These are phyloP conservation scores for Huiozyma sinensis DNA, from an alignment of 805 yeast species.

Conservation along the genomic window DNA sequence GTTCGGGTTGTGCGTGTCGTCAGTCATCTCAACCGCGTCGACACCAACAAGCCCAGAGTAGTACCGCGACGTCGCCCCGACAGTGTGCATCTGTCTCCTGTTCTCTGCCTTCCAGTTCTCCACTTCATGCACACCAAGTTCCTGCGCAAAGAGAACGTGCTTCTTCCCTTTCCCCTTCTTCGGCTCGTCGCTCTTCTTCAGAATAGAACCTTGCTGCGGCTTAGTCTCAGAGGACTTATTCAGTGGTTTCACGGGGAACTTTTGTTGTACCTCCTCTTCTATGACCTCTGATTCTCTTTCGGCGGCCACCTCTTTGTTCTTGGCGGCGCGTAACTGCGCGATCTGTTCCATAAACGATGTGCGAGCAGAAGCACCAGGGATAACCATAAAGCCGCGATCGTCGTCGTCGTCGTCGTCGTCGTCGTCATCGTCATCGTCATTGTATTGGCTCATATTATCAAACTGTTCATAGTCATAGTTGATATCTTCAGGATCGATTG, in stretches of 20 bases:
- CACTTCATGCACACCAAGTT: conserved; percentile 25
- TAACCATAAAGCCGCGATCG: conserved; percentile 14
- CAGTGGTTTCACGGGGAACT: background rate
- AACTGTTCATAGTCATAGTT: conserved; percentile 17
- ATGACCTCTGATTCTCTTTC: background rate
- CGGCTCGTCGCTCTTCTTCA: conserved; percentile 3
- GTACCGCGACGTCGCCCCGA: conserved; percentile 1
- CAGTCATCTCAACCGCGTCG: conserved; percentile 4
- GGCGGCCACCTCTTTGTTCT: background rate
- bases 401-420: conserved; percentile 15
- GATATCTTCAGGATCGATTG: conserved; percentile 11
- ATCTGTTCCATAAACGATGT: conserved; percentile 21
- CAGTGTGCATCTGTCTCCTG: conserved; percentile 19
- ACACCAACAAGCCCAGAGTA: conserved; percentile 1
- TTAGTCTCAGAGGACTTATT: background rate
- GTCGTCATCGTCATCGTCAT: conserved; percentile 6
- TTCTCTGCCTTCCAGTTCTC: conserved; percentile 26
- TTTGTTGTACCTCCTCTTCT: background rate
- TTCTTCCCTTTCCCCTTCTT: conserved; percentile 13
- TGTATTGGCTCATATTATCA: conserved; percentile 3
- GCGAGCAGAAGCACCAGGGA: conserved; percentile 20
- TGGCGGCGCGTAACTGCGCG: conserved; percentile 5
- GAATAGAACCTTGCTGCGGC: conserved; percentile 8
- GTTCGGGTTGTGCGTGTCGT: conserved; percentile 9
- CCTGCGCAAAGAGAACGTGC: conserved; percentile 24